These are phyloP conservation scores for Escovopsis weberi DNA, from an alignment of 2,329 filamentous ascomycete species.

Conservation along the genomic window DNA sequence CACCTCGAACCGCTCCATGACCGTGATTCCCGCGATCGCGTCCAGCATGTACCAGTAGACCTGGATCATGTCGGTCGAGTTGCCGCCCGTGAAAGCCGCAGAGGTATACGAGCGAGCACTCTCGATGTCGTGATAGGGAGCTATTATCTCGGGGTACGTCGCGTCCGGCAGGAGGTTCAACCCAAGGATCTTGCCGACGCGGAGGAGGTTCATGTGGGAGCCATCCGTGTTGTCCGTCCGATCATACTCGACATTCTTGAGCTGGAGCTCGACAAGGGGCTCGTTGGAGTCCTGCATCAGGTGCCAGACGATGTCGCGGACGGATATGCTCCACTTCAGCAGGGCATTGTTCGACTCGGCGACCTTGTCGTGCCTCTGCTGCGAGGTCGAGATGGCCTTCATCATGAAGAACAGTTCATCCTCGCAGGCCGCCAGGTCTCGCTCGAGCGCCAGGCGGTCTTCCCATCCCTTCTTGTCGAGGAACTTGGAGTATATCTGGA, in stretches of 20 bases:
- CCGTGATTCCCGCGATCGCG: constrained; percentile 91
- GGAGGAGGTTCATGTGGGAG: constrained; percentile 84
- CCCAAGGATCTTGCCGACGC: constrained; percentile 76
- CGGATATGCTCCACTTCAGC: constrained; percentile 85
- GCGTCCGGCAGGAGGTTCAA: constrained; percentile 83
- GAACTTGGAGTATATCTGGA: constrained; percentile 80
- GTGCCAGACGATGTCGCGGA: constrained; percentile 94
- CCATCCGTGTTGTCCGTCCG: constrained; percentile 94
- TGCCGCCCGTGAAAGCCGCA: constrained; percentile 21
- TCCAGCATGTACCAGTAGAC: constrained; percentile 98
- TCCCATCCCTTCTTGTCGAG: constrained; percentile 85
- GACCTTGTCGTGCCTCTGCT: constrained; percentile 63
- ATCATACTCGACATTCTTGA: constrained; percentile 83
- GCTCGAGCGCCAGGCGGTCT: constrained; percentile 76
- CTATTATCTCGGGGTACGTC: constrained; percentile 91
- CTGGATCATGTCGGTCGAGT: constrained; percentile 64
- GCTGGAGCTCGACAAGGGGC: constrained; percentile 81
- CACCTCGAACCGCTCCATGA: constrained; percentile 94
- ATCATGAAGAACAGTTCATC: constrained; percentile 99
- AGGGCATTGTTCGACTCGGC: constrained; percentile 65
- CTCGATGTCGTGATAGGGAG: constrained; percentile 65
- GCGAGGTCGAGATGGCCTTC: constrained; percentile 97
- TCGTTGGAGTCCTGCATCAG: constrained; percentile 76
- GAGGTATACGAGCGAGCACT: constrained; percentile 14
- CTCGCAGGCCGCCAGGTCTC: constrained; percentile 76